These are phyloP conservation scores for Erysimum cheiri DNA, from an alignment of 441 rosid genomes.

Conservation along the genomic window DNA sequence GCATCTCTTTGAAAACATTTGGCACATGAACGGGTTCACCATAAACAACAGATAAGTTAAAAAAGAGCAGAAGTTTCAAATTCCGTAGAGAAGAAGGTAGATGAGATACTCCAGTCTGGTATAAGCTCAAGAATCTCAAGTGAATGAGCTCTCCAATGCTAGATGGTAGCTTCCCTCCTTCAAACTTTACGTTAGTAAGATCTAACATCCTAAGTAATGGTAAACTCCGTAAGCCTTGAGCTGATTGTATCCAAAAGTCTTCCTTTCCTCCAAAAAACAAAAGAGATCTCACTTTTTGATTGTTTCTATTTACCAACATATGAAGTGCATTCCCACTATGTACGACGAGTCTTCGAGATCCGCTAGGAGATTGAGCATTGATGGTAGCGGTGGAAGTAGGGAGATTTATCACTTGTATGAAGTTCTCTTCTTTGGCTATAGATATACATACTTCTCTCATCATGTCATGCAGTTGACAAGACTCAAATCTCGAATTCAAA, in stretches of 20 bases:
- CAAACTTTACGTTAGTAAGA: neutral
- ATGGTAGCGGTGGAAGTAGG: neutral
- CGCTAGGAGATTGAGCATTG: neutral
- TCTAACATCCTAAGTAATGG: neutral
- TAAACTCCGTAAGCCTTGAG: neutral
- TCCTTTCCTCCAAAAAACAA: neutral
- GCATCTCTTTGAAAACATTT: neutral
- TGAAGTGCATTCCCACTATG: neutral
- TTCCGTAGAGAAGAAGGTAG: neutral
- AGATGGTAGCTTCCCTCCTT: neutral
- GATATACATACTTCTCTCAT: conserved; percentile 1
- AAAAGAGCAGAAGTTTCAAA: neutral
- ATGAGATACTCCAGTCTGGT: neutral
- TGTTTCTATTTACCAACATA: neutral
- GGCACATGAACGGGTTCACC: neutral
- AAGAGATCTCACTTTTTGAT: neutral
- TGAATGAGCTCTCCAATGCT: neutral
- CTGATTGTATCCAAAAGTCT: neutral
- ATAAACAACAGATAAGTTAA: neutral
- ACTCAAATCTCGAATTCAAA: neutral
- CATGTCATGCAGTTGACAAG: conserved; percentile 5
- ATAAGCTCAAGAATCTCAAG: neutral
- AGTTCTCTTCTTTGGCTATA: conserved; percentile 5
- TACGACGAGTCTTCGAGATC: neutral
- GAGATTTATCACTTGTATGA: neutral